Base-by-base conservation (phyloP, 1,284 basidiomycete genomes). In the Peniophora sp. region DNA sequence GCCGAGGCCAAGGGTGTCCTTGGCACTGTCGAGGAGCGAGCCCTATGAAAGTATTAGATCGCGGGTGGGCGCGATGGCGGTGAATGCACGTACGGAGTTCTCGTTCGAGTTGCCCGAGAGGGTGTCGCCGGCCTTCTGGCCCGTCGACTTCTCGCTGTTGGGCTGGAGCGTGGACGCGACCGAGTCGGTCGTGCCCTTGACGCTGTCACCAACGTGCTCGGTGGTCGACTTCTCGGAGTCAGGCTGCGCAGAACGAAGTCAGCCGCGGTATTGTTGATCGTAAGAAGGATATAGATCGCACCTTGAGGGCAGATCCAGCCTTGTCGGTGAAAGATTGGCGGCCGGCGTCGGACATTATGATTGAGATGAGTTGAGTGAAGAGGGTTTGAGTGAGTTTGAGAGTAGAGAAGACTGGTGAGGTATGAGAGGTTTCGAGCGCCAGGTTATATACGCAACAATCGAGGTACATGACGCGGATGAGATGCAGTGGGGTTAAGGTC, bases 1-100 rank as follows among this genome's bases (percentile, higher is more conserved):
- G 44, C 70, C 71, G 53, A 79, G 58, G 23, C 77, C 75, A 48
- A 78, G 60, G 38, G 75, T 67, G 55, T 74, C 64, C 71, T 79
- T 79, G 25, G 75, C 72, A 68, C 77, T 77, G 59, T 70, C 64
- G 17, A 72, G 39, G 36, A 79, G 48, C 19, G 74, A 73, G 6
- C 69, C 66, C 66, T 74, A 52, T 3, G 48, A 23, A 12, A 19
- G 9, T 3, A 20, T 24, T 12, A 41, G 17, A 12, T 10, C 17
- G 23, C 17, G 25, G 23, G 27, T 35, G n/a, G 27, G n/a, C 14
- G 2, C 12, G 22, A 14, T n/a, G n/a, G n/a, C n/a, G 22, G 45
- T 35, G 27, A 47, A 3, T 23, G n/a, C 19, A 32, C 32, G 61
- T 64, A 70, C 70, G 41, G 55, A 52, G 34, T 56, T 56, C 32